Conservation (phyloP, 2,329 filamentous ascomycete genomes). For the Pestalotiopsis fici region DNA sequence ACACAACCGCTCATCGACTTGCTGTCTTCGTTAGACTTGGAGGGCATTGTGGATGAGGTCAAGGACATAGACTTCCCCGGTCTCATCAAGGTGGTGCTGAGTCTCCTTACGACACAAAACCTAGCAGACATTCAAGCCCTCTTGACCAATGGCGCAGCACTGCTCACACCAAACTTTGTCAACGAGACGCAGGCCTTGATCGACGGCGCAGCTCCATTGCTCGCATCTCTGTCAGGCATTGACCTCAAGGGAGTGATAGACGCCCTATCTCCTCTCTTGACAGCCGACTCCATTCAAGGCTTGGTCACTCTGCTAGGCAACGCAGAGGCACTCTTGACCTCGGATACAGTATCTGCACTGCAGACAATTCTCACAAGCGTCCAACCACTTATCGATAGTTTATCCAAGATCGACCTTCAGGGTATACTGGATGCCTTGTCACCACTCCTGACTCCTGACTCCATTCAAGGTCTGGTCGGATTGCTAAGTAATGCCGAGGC, state of each 20-base stretch:
- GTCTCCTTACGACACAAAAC: slow-evolving; percentile 5
- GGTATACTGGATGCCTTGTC: slow-evolving; percentile 24
- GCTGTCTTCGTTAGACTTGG: slow-evolving; percentile 25
- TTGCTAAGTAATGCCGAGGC: slow-evolving; percentile 37
- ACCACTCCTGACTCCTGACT: slow-evolving; percentile 20
- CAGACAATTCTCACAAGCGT: slow-evolving; percentile 20
- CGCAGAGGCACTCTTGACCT: slow-evolving; percentile 26
- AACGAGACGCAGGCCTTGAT: slow-evolving; percentile 18
- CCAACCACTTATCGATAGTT: slow-evolving; percentile 10
- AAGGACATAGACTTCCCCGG: slow-evolving; percentile 32
- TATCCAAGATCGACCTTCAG: slow-evolving; percentile 23
- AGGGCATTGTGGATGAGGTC: slow-evolving; percentile 26
- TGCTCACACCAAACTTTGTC: slow-evolving; percentile 5
- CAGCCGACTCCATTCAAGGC: slow-evolving; percentile 26
- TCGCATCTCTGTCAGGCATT: background rate
- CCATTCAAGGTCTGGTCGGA: slow-evolving; percentile 28
- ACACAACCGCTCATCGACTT: slow-evolving; percentile 27
- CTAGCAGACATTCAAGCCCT: background rate
- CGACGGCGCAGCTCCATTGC: slow-evolving; percentile 25
- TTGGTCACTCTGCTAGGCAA: slow-evolving; percentile 27
- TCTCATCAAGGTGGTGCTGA: slow-evolving; percentile 22
- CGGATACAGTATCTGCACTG: slow-evolving; percentile 21
- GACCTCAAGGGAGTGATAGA: slow-evolving; percentile 34
- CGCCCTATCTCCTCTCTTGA: slow-evolving; percentile 33
- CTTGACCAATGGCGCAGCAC: slow-evolving; percentile 1